Conservation (phyloP, 768 basidiomycete species). For the Rhodotorula graminis region DNA sequence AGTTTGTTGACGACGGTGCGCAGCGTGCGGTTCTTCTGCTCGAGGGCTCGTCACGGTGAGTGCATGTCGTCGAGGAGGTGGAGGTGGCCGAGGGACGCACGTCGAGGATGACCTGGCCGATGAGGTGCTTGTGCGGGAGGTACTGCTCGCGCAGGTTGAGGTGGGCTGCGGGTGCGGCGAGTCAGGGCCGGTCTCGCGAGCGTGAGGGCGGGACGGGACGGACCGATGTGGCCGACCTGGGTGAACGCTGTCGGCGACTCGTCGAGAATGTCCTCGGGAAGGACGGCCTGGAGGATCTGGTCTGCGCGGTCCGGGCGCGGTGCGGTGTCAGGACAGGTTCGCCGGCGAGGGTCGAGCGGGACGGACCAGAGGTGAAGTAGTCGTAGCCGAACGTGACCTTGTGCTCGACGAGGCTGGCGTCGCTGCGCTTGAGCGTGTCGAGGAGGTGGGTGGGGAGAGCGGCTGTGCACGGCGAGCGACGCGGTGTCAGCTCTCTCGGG, state of each 20-base stretch:
- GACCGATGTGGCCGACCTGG: conserved; percentile 83
- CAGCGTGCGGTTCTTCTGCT: conserved; percentile 76
- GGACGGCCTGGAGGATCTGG: conserved; percentile 72
- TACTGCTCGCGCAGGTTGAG: conserved; percentile 86
- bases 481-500: conserved; percentile 15
- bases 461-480: conserved; percentile 54
- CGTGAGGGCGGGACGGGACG: conserved; percentile 29
- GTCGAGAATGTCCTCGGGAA: conserved; percentile 71
- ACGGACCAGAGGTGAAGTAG: conserved; percentile 77
- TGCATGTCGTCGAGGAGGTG: not conserved
- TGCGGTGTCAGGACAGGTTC: not conserved
- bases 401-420: conserved; percentile 55
- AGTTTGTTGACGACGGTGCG: conserved; percentile 94
- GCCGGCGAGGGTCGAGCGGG: too few species aligned
- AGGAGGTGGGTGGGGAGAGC: conserved; percentile 59
- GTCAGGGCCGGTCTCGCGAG: not conserved
- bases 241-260: conserved; percentile 84
- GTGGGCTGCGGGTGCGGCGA: conserved; percentile 60
- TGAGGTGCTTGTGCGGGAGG: conserved; percentile 80
- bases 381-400: conserved; percentile 68
- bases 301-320: conserved; percentile 51
- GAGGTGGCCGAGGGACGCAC: conserved; percentile 52
- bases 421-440: conserved; percentile 58
- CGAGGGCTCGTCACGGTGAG: not conserved
- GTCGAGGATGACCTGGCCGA: conserved; percentile 87